Conservation (phyloP, 1,139 yeast genomes). For the Geotrichum australiense region DNA sequence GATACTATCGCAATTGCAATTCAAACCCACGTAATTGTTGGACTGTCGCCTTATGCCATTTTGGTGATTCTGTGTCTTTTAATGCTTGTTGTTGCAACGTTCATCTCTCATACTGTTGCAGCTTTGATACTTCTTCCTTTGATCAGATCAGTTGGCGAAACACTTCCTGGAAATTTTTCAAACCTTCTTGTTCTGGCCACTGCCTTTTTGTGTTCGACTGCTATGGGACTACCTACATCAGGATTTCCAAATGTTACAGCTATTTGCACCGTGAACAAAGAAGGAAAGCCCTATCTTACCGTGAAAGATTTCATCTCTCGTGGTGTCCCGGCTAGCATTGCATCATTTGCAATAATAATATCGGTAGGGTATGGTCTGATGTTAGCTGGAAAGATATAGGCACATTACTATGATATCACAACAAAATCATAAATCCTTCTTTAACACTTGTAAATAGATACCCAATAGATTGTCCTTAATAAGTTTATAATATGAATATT, state of each 20-base stretch:
- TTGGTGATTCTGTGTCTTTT: conserved; percentile 70
- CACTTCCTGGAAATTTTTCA: conserved; percentile 62
- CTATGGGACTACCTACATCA: conserved; percentile 94
- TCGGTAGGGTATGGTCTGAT: conserved; percentile 76
- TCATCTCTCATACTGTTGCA: conserved; percentile 93
- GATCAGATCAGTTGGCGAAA: conserved; percentile 77
- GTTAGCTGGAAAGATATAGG: conserved; percentile 42
- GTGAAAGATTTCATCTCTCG: conserved; percentile 77
- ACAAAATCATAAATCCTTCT: too few relatives aligned
- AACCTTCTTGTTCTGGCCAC: conserved; percentile 71
- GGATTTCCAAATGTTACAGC: conserved; percentile 98
- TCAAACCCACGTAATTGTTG: conserved; percentile 48
- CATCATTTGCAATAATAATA: conserved; percentile 61
- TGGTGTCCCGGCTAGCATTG: conserved; percentile 79
- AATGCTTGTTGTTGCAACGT: conserved; percentile 78
- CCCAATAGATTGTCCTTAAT: too few relatives aligned
- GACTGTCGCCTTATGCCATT: conserved; percentile 60
- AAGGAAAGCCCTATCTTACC: conserved; percentile 77
- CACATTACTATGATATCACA: conserved; percentile 1
- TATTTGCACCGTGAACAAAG: conserved; percentile 81
- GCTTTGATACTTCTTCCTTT: conserved; percentile 88
- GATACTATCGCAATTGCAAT: conserved; percentile 65
- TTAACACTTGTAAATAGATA: neutral
- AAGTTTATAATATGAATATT: too few relatives aligned
- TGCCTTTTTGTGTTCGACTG: conserved; percentile 79